These are phyloP conservation scores for Euphorbia tirucalli DNA, from an alignment of 345 rosid genomes.

Conservation along the genomic window DNA sequence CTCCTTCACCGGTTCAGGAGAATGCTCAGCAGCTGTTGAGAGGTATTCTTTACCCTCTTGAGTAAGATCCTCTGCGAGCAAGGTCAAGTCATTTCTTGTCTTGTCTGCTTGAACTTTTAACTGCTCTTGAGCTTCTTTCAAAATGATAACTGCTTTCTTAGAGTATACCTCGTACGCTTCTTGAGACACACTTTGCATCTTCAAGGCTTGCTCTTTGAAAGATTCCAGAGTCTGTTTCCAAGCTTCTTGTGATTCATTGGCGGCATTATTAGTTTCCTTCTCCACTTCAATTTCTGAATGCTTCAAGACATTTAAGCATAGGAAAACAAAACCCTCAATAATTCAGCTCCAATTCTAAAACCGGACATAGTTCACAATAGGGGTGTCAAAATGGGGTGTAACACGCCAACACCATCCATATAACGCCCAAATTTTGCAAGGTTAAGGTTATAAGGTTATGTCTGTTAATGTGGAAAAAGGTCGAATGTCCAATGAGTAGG, in stretches of 20 bases:
- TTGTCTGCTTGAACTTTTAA: slow-evolving; percentile 77
- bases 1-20: slow-evolving; percentile 84
- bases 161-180: slow-evolving; percentile 75
- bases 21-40: slow-evolving; percentile 61
- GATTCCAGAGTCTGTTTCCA: slow-evolving; percentile 73
- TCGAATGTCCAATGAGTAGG: too few relatives aligned
- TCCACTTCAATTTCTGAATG: slow-evolving; percentile 62
- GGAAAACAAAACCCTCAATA: background rate
- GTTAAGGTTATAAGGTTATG: too few relatives aligned
- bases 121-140: slow-evolving; percentile 68
- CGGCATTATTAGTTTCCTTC: slow-evolving; percentile 40
- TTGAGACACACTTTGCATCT: slow-evolving; percentile 67
- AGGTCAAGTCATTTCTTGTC: slow-evolving; percentile 60
- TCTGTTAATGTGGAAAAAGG: too few relatives aligned
- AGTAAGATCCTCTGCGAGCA: slow-evolving; percentile 59
- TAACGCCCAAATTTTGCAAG: too few relatives aligned
- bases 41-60: slow-evolving; percentile 70
- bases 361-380: too few relatives aligned
- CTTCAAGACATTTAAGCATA: slow-evolving; percentile 29
- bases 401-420: too few relatives aligned
- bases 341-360: background rate
- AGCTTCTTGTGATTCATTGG: slow-evolving; percentile 65
- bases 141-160: slow-evolving; percentile 47
- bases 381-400: too few relatives aligned
- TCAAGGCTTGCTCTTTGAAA: slow-evolving; percentile 73